Conservation (phyloP, 352 stramenopile species). For the Globisporangium polare region DNA sequence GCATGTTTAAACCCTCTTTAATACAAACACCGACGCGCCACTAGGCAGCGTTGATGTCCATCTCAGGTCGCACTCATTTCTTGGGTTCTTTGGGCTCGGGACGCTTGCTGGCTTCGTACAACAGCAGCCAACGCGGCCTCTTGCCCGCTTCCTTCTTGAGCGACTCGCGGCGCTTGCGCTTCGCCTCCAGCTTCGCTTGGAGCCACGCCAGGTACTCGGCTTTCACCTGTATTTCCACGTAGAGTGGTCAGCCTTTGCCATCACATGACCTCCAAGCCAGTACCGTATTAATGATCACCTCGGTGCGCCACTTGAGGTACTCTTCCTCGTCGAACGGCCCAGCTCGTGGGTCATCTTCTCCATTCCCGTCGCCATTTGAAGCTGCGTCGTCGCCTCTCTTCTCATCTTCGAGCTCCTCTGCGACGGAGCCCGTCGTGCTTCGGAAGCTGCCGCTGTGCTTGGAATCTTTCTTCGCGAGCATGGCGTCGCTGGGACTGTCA, state of each 20-base stretch:
- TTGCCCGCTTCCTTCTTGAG: conserved; percentile 51
- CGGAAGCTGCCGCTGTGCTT: conserved; percentile 22
- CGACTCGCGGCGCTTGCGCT: conserved; percentile 35
- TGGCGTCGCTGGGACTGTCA: background rate
- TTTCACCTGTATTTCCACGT: conserved; percentile 33
- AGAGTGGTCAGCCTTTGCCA: background rate
- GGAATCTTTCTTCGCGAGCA: conserved; percentile 20
- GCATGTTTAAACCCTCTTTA: background rate
- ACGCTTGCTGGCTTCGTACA: conserved; percentile 61
- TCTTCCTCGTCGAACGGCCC: conserved; percentile 48
- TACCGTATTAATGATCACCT: conserved; percentile 7
- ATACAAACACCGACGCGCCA: background rate
- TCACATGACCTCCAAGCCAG: background rate
- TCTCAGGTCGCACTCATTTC: conserved; percentile 8
- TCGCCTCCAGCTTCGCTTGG: conserved; percentile 52
- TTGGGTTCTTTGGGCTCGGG: conserved; percentile 25
- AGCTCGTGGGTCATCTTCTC: conserved; percentile 12
- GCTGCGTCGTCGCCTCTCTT: conserved; percentile 2
- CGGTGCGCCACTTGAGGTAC: conserved; percentile 63
- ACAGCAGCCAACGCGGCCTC: conserved; percentile 63
- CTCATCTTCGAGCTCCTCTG: conserved; percentile 20
- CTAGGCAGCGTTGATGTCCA: background rate
- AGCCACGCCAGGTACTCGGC: conserved; percentile 73
- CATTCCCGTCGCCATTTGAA: conserved; percentile 24
- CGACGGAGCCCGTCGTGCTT: conserved; percentile 14